Evolutionary conservation across 495 filamentous ascomycete species (phyloP).

Genomic region (Astrothelium subdiscretum): DNA sequence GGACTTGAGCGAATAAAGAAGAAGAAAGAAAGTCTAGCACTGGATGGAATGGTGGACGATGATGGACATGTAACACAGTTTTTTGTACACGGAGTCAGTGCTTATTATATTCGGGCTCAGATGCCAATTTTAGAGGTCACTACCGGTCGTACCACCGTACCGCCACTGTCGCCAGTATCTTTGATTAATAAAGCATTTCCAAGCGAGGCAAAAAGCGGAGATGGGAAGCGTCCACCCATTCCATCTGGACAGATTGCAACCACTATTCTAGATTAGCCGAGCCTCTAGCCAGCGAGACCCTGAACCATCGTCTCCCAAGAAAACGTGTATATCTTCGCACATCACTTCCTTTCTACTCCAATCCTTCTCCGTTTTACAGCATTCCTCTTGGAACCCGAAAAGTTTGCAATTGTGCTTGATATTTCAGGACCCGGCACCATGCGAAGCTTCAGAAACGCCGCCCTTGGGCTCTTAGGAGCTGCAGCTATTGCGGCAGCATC

Average conservation of each 20-base stretch:
- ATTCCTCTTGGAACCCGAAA: neutral
- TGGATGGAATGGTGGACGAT: no score
- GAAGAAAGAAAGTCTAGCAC: no score
- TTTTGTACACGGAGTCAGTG: no score
- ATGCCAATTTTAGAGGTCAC: neutral
- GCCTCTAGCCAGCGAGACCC: neutral
- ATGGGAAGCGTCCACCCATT: no score
- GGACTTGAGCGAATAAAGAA: no score
- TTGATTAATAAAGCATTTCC: conserved; percentile 1
- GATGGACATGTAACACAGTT: no score
- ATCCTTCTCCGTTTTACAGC: neutral
- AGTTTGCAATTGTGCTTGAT: neutral
- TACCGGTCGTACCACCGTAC: no score
- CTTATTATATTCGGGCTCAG: no score
- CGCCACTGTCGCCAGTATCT: no score
- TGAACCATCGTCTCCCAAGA: neutral
- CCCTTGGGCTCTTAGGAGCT: conserved; percentile 34
- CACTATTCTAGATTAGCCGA: neutral
- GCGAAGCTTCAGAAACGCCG: neutral
- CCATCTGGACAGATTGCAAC: neutral
- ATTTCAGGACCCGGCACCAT: neutral
- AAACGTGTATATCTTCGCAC: neutral
- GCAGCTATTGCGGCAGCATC: conserved; percentile 57
- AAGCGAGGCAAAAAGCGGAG: neutral
- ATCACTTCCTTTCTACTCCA: neutral